Evolutionary conservation across 176 grass and related monocot genomes (phyloP).

Genomic region (Avena insularis): DNA sequence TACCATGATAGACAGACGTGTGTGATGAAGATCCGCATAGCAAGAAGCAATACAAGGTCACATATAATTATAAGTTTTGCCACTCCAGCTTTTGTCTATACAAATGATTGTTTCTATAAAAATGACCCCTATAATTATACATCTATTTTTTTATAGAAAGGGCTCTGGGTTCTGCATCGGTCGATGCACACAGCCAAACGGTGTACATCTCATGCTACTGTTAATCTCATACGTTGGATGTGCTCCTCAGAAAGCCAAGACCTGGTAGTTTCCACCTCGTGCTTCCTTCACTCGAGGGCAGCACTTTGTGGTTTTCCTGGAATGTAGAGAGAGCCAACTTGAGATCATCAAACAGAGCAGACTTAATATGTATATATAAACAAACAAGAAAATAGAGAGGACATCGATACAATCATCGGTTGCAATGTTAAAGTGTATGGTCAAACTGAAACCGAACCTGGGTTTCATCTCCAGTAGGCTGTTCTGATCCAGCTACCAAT

Average conservation of each 20-base stretch:
- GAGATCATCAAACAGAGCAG: neutral
- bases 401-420: neutral
- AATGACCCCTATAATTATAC: neutral
- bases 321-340: neutral
- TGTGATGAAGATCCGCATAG: neutral
- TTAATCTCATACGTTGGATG: neutral
- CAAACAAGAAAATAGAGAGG: neutral
- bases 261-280: slow-evolving; percentile 25
- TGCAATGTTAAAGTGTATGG: neutral
- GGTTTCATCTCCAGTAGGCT: neutral
- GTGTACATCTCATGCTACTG: neutral
- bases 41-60: neutral
- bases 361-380: neutral
- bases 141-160: neutral
- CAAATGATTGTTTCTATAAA: neutral
- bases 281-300: neutral
- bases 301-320: neutral
- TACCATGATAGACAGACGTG: neutral
- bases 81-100: neutral
- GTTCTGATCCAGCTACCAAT: neutral
- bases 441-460: slow-evolving; percentile 22
- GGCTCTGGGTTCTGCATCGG: too few species aligned
- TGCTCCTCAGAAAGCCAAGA: neutral
- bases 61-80: neutral
- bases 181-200: neutral